Base-by-base conservation (phyloP, 2,329 filamentous ascomycete species). In the Apiospora phragmitis region DNA sequence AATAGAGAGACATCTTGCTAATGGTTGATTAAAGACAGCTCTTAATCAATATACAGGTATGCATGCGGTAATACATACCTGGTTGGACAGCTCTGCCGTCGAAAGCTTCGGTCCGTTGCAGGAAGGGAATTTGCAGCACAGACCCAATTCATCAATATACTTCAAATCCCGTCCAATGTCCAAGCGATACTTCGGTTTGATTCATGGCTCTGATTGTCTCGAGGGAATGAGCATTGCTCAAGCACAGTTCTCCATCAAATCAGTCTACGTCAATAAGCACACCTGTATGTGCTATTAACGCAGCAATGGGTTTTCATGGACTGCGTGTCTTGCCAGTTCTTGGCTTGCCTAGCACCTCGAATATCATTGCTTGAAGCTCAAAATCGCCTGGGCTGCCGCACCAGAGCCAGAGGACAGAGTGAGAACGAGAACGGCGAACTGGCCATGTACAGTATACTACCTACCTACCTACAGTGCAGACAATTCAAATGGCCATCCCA, bases 121-220 rank as follows among this genome's bases (percentile, higher is more conserved):
- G 55, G 32, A 62, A n/a, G 29, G 29, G 51, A 21, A 35, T 35
- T 35, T 12, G 14, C 16, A 21, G 55, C 55, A 62, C 55, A 62
- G 55, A 62, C 55, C 55, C 29, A 32, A n/a, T n/a, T n/a, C 55
- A 62, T 62, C 32, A 59, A 59, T 59, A 47, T 21, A 62, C 55
- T 38, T 62, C 32, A 38, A 38, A 38, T 62, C 38, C 38, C 51
- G 29, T 11, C 32, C 55, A 38, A 62, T 38, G 32, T 38, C 55
- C 55, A 62, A 62, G 55, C 55, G 55, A 62, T 62, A 21, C 55
- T 62, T 62, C 18, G 55, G 32, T 38, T n/a, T 21, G 32, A 62
- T 38, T 62, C 55, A 62, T 62, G 55, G 32, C 21, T 62, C 29
- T 62, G 55, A n/a, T 21, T n/a, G 21, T 62, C 32, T 59, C 18